These are phyloP conservation scores for Pleodorina starrii DNA, from an alignment of 139 green algal species.

Conservation along the genomic window DNA sequence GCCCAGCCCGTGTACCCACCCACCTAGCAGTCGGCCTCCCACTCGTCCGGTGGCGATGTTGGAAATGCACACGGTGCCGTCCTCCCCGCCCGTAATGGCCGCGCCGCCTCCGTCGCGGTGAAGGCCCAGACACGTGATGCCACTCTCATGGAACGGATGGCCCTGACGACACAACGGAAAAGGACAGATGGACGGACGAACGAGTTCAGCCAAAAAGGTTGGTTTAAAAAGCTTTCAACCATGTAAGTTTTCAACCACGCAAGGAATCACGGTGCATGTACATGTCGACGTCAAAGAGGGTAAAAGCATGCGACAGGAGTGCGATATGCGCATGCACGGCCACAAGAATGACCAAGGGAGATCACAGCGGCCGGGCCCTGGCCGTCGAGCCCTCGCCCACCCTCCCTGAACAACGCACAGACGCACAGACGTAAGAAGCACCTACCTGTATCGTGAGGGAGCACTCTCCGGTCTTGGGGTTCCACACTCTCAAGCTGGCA, in stretches of 20 bases:
- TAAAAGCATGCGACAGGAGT: background rate
- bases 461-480: slow-evolving; percentile 88
- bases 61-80: slow-evolving; percentile 75
- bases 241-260: background rate
- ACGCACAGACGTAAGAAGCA: too few species aligned
- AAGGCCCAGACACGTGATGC: slow-evolving; percentile 82
- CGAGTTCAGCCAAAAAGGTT: background rate
- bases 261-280: background rate
- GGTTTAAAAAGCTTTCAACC: background rate
- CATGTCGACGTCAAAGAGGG: background rate
- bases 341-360: too few species aligned
- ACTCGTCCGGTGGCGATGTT: slow-evolving; percentile 74
- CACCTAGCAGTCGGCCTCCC: slow-evolving; percentile 60
- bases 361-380: too few species aligned
- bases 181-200: too few species aligned
- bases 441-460: slow-evolving; percentile 52
- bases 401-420: too few species aligned
- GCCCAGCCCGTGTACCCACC: background rate
- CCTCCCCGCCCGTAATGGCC: slow-evolving; percentile 76
- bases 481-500: slow-evolving; percentile 85
- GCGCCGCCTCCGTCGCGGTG: slow-evolving; percentile 62
- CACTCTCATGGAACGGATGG: slow-evolving; percentile 73
- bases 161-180: slow-evolving; percentile 31
- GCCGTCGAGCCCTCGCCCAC: too few species aligned
- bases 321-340: background rate